Conservation (phyloP, 2,329 filamentous ascomycete species). For the Colletotrichum godetiae region DNA sequence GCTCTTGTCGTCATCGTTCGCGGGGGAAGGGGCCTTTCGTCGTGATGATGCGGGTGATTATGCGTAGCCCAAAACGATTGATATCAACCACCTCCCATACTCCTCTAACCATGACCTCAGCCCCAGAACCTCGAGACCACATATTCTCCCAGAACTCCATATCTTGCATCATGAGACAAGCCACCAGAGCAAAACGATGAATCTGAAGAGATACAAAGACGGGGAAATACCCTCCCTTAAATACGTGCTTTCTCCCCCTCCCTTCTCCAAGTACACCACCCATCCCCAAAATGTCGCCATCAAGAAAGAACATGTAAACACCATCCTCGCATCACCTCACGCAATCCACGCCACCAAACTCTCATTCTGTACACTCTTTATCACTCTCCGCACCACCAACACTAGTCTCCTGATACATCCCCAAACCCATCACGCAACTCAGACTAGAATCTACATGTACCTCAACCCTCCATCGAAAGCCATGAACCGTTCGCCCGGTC, state of each 20-base stretch:
- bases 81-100: too few species aligned
- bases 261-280: not conserved
- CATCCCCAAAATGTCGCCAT: slow-evolving; percentile 1
- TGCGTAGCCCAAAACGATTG: too few species aligned
- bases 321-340: not conserved
- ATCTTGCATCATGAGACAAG: not conserved
- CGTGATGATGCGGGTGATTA: too few species aligned
- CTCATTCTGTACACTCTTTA: not conserved
- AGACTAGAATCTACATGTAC: not conserved
- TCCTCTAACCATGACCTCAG: not conserved
- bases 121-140: too few species aligned
- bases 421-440: not conserved
- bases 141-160: not conserved
- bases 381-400: not conserved
- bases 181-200: not conserved
- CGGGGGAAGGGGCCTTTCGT: too few species aligned
- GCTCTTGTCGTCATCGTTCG: too few species aligned
- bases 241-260: not conserved
- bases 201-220: too few species aligned
- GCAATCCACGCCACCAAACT: not conserved
- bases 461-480: not conserved
- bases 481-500: not conserved
- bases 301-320: not conserved
- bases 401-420: not conserved
- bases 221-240: not conserved